Base-by-base conservation (phyloP, 2,329 filamentous ascomycete species). In the Exophiala mesophila region DNA sequence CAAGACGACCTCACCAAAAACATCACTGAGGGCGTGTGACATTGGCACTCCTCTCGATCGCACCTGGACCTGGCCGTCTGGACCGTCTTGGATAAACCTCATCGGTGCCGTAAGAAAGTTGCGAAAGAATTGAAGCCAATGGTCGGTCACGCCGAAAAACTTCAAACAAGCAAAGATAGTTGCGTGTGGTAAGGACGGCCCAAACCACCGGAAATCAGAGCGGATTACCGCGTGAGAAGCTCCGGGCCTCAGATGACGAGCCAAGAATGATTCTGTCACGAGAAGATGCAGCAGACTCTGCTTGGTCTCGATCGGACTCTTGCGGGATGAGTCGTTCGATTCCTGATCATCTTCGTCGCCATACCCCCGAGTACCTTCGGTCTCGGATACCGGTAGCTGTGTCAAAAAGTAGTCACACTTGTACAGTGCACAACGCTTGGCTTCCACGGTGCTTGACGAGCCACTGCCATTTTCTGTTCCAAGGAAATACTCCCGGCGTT, bases 21-120 rank as follows among this genome's bases (percentile, higher is more conserved):
- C 63, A 23, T 78, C 72, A 16, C 76, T 79, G 2, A 84, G 64
- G 0, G 71, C 64, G 54, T 83, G 77, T 3, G 73, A 74, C 36
- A 78, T 73, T 0, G 80, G 80, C 2, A 78, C 70, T 5, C 80
- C 80, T 12, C 77, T 69, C 41, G 67, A 70, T 7, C 80, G 70
- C 5, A 61, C 60, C 4, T 68, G 70, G 2, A 66, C 52, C 9
- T 65, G 45, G 0, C 65, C 66, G 2, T 66, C 59, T 1, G 69
- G 59, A 2, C 72, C 72, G 36, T 82, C 77, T 1, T 76, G 68
- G 1, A 63, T 54, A 47, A 83, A 81, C 40, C 70, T 72, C 29
- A 83, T 61, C 0, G 80, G 80, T 0, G 75, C 71, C 50, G 76
- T 67, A 1, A 85, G 67, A 43, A 79, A 82, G 2, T 64, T 69